Evolutionary conservation across 2,329 filamentous ascomycete genomes (phyloP).

Genomic region (Beauveria sp.): DNA sequence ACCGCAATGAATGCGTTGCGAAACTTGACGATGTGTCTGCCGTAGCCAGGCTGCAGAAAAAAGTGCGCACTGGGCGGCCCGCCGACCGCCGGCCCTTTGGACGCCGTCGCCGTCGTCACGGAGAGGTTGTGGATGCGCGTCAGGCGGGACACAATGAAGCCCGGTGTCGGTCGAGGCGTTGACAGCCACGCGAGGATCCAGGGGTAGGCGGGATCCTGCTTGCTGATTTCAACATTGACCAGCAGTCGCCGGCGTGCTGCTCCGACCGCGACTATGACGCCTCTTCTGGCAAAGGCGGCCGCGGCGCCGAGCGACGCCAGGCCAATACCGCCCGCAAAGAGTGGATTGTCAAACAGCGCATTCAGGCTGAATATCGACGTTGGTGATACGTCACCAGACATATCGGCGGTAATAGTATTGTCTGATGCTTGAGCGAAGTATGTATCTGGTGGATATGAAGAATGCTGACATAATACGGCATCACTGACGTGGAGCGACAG

Average conservation of each 20-base stretch:
- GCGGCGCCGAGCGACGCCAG: slow-evolving; percentile 82
- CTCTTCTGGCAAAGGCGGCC: slow-evolving; percentile 72
- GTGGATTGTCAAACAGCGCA: slow-evolving; percentile 54
- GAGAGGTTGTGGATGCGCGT: slow-evolving; percentile 55
- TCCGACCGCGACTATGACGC: slow-evolving; percentile 61
- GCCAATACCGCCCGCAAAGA: slow-evolving; percentile 71
- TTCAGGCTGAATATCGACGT: slow-evolving; percentile 41
- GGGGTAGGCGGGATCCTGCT: slow-evolving; percentile 84
- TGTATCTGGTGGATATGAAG: neutral
- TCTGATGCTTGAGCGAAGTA: neutral
- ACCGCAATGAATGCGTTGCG: slow-evolving; percentile 82
- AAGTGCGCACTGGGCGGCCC: slow-evolving; percentile 73
- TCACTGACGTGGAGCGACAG: neutral
- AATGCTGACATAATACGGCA: slow-evolving; percentile 2
- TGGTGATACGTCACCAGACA: slow-evolving; percentile 24
- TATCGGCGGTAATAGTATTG: slow-evolving; percentile 15
- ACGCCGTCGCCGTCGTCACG: slow-evolving; percentile 51
- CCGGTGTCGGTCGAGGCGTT: slow-evolving; percentile 60
- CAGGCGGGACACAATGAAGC: slow-evolving; percentile 49
- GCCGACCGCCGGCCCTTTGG: slow-evolving; percentile 49
- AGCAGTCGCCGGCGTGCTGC: slow-evolving; percentile 78
- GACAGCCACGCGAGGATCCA: slow-evolving; percentile 96
- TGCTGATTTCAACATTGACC: slow-evolving; percentile 91
- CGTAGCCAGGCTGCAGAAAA: slow-evolving; percentile 83
- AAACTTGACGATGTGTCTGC: slow-evolving; percentile 80